Conservation (phyloP, 208 protist genomes). For the Trypanosoma rangeli region DNA sequence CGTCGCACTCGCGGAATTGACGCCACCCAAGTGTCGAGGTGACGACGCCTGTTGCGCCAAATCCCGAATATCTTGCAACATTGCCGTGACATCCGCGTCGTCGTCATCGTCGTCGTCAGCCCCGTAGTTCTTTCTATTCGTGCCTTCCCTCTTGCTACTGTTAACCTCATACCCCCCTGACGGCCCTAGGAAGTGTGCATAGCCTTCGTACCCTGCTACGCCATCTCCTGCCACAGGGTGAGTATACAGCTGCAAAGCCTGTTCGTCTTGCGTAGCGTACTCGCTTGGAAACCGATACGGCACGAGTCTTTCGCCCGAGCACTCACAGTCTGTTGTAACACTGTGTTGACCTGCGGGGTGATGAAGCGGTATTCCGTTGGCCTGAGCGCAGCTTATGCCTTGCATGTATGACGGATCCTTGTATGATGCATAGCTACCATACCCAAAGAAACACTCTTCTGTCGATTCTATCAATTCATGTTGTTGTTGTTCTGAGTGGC, state of each 20-base stretch:
- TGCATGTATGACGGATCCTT: neutral
- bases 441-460: conserved; percentile 5
- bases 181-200: neutral
- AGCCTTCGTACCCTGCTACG: neutral
- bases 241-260: neutral
- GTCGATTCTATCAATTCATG: neutral
- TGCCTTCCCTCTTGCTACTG: neutral
- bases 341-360: neutral
- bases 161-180: neutral
- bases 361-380: neutral
- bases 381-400: neutral
- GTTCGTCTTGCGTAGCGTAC: neutral
- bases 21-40: conserved; percentile 18
- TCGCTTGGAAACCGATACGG: neutral
- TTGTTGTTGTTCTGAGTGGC: conserved; percentile 6
- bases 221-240: neutral
- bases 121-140: neutral
- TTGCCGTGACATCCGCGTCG: conserved; percentile 26
- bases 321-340: neutral
- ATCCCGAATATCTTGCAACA: conserved; percentile 29
- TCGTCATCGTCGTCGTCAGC: conserved; percentile 22
- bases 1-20: neutral
- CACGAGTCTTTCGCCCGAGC: neutral
- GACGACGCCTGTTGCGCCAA: conserved; percentile 10
- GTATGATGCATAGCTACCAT: conserved; percentile 2